Conservation (phyloP, 495 filamentous ascomycete genomes). For the Podospora sp. region DNA sequence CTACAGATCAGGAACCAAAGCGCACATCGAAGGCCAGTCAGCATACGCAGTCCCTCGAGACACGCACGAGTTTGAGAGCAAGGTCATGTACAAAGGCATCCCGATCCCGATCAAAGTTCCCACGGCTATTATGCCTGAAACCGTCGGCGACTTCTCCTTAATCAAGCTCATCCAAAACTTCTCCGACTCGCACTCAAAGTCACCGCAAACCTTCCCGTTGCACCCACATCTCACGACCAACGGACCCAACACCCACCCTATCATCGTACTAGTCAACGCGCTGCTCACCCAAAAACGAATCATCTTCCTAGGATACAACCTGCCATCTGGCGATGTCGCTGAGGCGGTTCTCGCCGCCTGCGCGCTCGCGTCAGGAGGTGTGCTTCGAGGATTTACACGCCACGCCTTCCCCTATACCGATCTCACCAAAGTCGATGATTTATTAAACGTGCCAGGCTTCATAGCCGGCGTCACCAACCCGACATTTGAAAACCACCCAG, state of each 20-base stretch:
- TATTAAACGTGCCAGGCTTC: constrained; percentile 93
- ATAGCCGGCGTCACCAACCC: constrained; percentile 98
- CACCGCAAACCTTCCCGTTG: constrained; percentile 81
- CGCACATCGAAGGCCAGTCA: constrained; percentile 52
- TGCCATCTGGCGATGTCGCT: constrained; percentile 90
- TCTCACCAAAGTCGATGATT: constrained; percentile 94
- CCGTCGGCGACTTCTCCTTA: constrained; percentile 94
- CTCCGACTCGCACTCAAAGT: constrained; percentile 73
- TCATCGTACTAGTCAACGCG: constrained; percentile 76
- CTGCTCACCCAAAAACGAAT: constrained; percentile 96
- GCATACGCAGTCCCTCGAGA: constrained; percentile 77
- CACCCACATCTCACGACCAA: constrained; percentile 94
- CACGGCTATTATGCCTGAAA: constrained; percentile 88
- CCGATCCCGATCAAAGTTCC: constrained; percentile 96
- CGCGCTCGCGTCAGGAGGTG: constrained; percentile 89
- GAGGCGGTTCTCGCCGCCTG: constrained; percentile 94
- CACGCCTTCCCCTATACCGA: constrained; percentile 99
- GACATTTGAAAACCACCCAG: constrained; percentile 88
- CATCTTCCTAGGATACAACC: constrained; percentile 92
- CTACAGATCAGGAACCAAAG: constrained; percentile 57
- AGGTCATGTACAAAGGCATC: constrained; percentile 91
- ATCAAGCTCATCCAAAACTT: constrained; percentile 97
- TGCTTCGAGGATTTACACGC: constrained; percentile 93
- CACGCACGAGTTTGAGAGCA: constrained; percentile 96
- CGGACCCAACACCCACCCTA: constrained; percentile 75